A percentile compares a stretch with the other conserved stretches of the same genome.
Evolutionary conservation across 768 basidiomycete species (phyloP).

Genomic region (Crepidotus variabilis): DNA sequence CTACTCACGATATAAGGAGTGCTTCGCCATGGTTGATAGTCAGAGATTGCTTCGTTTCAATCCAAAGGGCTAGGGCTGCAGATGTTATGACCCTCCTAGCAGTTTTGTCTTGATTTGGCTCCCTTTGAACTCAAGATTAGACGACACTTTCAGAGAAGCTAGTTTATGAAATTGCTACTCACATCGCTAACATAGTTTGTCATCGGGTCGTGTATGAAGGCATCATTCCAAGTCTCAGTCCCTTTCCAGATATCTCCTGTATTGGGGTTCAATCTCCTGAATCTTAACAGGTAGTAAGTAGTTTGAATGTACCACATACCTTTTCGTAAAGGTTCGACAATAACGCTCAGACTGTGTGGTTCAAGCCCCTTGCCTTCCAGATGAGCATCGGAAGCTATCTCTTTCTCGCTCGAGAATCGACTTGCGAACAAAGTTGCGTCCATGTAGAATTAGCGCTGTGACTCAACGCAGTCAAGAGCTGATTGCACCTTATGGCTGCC

Average conservation of each 20-base stretch:
- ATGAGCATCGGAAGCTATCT: no score
- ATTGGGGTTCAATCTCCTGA: not conserved
- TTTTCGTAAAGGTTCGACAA: not conserved
- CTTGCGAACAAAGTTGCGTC: no score
- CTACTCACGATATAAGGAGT: not conserved
- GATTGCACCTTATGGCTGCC: no score
- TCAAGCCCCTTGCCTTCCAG: no score
- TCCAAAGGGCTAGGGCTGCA: not conserved
- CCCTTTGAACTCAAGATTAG: not conserved
- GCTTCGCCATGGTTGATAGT: not conserved
- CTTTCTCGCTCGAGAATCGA: no score
- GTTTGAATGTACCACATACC: not conserved
- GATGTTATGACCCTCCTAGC: not conserved
- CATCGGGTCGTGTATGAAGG: conserved; percentile 2
- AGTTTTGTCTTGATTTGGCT: not conserved
- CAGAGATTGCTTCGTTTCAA: not conserved
- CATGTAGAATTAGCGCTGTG: no score
- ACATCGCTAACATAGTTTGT: not conserved
- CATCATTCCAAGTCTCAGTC: not conserved
- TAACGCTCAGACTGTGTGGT: not conserved
- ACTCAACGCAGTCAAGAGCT: no score
- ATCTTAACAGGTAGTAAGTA: not conserved
- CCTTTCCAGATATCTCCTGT: not conserved
- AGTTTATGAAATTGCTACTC: not conserved
- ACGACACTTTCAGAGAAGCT: no score